Evolutionary conservation across 352 stramenopile species (phyloP), one percentile per base, ranked within the genome.

Genomic region (Bremia lactucae): DNA sequence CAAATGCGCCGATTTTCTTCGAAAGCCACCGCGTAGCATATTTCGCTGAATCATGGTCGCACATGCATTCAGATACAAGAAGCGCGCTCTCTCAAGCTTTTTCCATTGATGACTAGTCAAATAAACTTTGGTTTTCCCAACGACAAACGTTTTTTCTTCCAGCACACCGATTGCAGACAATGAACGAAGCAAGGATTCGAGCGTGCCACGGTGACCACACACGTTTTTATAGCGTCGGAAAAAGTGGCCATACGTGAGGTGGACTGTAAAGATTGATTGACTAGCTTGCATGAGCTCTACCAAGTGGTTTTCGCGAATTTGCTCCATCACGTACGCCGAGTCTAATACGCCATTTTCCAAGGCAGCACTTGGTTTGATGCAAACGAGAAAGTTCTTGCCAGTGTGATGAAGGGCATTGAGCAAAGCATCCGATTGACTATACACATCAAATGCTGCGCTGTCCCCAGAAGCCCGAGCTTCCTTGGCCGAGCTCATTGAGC

Each of bases 11-110:
- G 70, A 87, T 41, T 83, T 83, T 39, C 73, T 68, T 7, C 70
- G 62, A 31, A 81, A 83, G 2, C 72, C 71, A 4, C 73, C 68
- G 28, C 70, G 73, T n/a, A 86, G 52, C 54, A 91, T 70, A 24
- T 87, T 88, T 2, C 73, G 68, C 60, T 91, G 75, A 31, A 91
- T 86, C 72, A 91, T 86, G 3, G 71, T 87, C 4, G 78, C 75
- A 23, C 72, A 83, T 8, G 75, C 78, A 23, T 87, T 91, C 15
- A 91, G 45, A 43, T 83, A 88, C 49, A 86, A 56, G 10, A 71
- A 83, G 6, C 78, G 71, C 7, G 72, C 75, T 36, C 86, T 78
- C 46, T 91, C 75, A 6, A 91, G 56, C 34, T 83, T 81, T 42
- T 86, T 85, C 55, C 68, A 84, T 59, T 91, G 78, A 31, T 83